A percentile compares a stretch with the other conserved stretches of the same genome.
Conservation (phyloP, 192 early-diverging fungal genomes). For the Entrophospora sp. region DNA sequence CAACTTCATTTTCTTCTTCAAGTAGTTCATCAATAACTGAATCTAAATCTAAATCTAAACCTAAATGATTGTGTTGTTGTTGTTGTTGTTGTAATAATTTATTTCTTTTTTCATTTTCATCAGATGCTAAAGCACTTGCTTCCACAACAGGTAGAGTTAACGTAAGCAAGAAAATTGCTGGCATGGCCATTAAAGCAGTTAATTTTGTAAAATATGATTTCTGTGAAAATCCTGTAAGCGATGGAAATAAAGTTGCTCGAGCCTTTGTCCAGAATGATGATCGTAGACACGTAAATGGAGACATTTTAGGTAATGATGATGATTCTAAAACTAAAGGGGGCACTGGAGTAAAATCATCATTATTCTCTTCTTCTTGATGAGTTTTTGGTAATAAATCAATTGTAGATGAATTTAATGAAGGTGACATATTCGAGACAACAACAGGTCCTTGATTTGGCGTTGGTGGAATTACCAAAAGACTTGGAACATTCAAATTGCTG, state of each 20-base stretch:
- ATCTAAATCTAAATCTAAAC: background rate
- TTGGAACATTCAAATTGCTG: background rate
- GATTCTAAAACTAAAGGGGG: background rate
- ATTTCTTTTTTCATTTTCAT: slow-evolving; percentile 27
- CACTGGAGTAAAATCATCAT: no score
- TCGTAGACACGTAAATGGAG: background rate
- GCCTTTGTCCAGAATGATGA: slow-evolving; percentile 20
- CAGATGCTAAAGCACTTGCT: slow-evolving; percentile 21
- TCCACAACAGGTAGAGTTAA: slow-evolving; percentile 60
- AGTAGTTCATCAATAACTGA: slow-evolving; percentile 4
- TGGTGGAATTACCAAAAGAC: slow-evolving; percentile 4
- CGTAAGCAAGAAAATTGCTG: slow-evolving; percentile 42
- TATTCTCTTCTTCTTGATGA: no score
- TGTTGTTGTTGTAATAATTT: background rate
- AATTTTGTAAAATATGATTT: slow-evolving; percentile 40
- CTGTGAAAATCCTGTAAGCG: slow-evolving; percentile 39
- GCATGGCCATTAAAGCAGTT: slow-evolving; percentile 40
- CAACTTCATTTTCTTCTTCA: slow-evolving; percentile 20
- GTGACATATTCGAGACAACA: background rate
- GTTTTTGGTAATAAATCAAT: no score
- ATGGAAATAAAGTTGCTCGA: slow-evolving; percentile 42
- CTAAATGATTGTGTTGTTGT: background rate
- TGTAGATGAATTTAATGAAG: background rate
- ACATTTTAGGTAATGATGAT: background rate
- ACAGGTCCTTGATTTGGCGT: background rate